Evolutionary conservation across 352 stramenopile species (phyloP).

Genomic region (Globisporangium yorkense): DNA sequence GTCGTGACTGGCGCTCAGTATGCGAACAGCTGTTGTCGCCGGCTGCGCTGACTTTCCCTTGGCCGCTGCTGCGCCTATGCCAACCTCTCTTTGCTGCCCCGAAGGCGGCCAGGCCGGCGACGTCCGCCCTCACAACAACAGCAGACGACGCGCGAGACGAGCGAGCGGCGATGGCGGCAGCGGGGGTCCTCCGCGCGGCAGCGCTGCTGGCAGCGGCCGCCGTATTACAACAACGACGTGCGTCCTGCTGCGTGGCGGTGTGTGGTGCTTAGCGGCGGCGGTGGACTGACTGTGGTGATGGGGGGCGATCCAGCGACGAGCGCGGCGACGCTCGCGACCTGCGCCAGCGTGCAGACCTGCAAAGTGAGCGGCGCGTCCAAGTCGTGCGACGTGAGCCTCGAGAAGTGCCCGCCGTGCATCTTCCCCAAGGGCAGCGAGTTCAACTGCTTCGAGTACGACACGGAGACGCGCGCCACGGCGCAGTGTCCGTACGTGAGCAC

Average conservation of each 20-base stretch:
- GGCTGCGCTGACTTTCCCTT: no score
- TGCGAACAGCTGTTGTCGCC: no score
- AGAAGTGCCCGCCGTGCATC: slow-evolving; percentile 55
- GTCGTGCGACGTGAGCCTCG: slow-evolving; percentile 5
- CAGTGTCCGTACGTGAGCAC: slow-evolving; percentile 43
- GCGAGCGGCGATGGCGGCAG: neutral
- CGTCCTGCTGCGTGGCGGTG: no score
- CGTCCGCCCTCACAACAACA: no score
- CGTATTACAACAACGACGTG: neutral
- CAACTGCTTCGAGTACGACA: slow-evolving; percentile 63
- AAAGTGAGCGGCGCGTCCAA: neutral
- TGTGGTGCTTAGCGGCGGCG: no score
- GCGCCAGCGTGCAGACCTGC: slow-evolving; percentile 8
- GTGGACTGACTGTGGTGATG: no score
- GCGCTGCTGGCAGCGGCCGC: neutral
- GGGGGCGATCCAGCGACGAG: neutral
- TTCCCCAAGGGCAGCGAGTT: slow-evolving; percentile 43
- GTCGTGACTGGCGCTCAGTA: no score
- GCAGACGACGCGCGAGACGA: neutral
- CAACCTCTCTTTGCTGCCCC: no score
- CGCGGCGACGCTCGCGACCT: slow-evolving; percentile 7
- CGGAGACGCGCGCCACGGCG: slow-evolving; percentile 35
- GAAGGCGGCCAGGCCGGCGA: no score
- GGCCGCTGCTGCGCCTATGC: no score
- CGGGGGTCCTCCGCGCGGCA: neutral